Evolutionary conservation across 1,139 yeast genomes (phyloP), one percentile per base, ranked within the genome.

Genomic region (Candida gigantensis): DNA sequence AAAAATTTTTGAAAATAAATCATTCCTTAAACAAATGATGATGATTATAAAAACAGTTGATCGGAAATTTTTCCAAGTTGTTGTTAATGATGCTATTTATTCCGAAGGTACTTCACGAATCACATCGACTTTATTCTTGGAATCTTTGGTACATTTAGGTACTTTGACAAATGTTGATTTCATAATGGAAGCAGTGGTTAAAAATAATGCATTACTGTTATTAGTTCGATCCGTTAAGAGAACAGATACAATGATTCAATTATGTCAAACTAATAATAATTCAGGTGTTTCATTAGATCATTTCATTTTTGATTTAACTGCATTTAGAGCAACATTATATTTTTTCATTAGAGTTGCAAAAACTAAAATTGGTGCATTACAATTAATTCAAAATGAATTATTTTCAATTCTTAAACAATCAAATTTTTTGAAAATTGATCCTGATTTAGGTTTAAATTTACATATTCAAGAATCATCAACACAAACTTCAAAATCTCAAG

Each of bases 81-180:
- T 88, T 23, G 81, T 88, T 51, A 80, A 79, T 44, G 97, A 92
- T 60, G 83, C 94, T 0, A 74, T 87, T 11, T 72, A 79, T 40
- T 89, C 94, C 2, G 95, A 85, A 48, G 94, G 94, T 0, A 66
- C 84, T 0, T 76, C 84, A 2, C 73, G 95, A 46, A 72, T 89
- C n/a, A 81, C 92, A 0, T 83, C 96, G 1, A 65, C 89, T 11
- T 58, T 88, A 14, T 64, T 90, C 11, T 60, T 92, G 44, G 95
- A 88, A 47, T 77, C 84, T 2, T 60, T 89, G 36, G 71, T 82
- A 28, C 81, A 81, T 46, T 56, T 86, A 24, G 76, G 84, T 1
- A 64, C 74, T 13, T 53, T 62, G n/a, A 65, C 64, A 29, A 68
- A 74, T 34, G 68, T 74, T n/a, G 74, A 76, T 39, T 77, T 78